Conservation (phyloP, 139 green algal genomes). For the Picochlorum sp. region DNA sequence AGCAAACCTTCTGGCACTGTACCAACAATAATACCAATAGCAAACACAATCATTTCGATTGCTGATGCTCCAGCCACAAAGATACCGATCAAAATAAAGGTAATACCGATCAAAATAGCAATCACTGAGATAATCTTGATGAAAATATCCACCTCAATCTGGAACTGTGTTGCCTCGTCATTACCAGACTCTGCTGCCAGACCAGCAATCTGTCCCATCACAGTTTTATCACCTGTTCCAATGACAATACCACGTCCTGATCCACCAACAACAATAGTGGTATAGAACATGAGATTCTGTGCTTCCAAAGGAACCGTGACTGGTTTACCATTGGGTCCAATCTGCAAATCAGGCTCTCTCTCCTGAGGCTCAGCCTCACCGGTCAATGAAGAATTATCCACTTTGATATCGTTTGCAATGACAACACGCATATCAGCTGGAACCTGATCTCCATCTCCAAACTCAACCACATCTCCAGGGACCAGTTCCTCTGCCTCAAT, state of each 20-base stretch:
- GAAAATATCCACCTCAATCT: constrained; percentile 69
- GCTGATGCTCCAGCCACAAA: constrained; percentile 34
- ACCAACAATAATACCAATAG: constrained; percentile 73
- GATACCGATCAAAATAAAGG: constrained; percentile 69
- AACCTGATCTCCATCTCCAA: constrained; percentile 84
- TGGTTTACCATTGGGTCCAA: constrained; percentile 51
- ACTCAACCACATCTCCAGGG: constrained; percentile 87
- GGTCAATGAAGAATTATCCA: constrained; percentile 88
- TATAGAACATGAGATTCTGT: constrained; percentile 63
- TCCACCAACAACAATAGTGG: constrained; percentile 48
- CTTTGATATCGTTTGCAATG: constrained; percentile 49
- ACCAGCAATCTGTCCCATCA: constrained; percentile 75
- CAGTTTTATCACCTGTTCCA: constrained; percentile 71
- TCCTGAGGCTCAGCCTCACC: constrained; percentile 70
- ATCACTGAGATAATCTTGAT: constrained; percentile 68
- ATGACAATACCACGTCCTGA: constrained; percentile 50
- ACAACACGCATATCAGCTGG: constrained; percentile 84
- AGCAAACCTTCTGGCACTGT: constrained; percentile 95
- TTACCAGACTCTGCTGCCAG: constrained; percentile 41
- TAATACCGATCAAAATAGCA: constrained; percentile 60
- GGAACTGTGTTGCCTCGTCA: constrained; percentile 57
- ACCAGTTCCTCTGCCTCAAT: constrained; percentile 72
- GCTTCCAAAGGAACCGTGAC: constrained; percentile 47
- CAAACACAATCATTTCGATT: constrained; percentile 50
- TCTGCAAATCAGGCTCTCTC: constrained; percentile 70